Evolutionary conservation across 352 stramenopile genomes (phyloP).

Genomic region (Phytophthora aleatoria): DNA sequence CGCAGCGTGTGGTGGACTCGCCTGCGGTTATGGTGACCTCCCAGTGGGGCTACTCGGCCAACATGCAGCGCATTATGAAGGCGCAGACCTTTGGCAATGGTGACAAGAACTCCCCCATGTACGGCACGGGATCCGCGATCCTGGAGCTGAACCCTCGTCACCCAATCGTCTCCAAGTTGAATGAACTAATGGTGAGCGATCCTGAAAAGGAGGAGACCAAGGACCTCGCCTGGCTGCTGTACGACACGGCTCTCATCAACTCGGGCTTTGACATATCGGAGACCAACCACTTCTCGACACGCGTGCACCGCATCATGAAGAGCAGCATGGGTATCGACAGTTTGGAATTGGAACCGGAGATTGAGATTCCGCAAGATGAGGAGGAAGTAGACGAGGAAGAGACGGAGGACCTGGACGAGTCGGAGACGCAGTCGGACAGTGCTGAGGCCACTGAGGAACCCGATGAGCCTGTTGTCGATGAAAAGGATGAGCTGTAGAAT

Average conservation of each 20-base stretch:
- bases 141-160: slow-evolving; percentile 99
- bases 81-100: slow-evolving; percentile 96
- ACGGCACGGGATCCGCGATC: slow-evolving; percentile 85
- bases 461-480: slow-evolving; percentile 30
- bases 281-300: slow-evolving; percentile 90
- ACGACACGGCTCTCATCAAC: slow-evolving; percentile 97
- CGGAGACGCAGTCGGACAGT: slow-evolving; percentile 58
- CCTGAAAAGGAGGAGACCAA: slow-evolving; percentile 86
- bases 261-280: slow-evolving; percentile 97
- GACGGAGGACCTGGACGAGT: slow-evolving; percentile 37
- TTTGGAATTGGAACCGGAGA: slow-evolving; percentile 93
- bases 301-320: slow-evolving; percentile 96
- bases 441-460: slow-evolving; percentile 30
- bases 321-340: slow-evolving; percentile 90
- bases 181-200: slow-evolving; percentile 66
- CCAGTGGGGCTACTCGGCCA: slow-evolving; percentile 97
- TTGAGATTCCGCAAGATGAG: slow-evolving; percentile 90
- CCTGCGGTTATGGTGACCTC: slow-evolving; percentile 97
- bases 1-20: slow-evolving; percentile 92
- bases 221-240: slow-evolving; percentile 97
- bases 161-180: slow-evolving; percentile 97
- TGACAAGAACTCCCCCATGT: slow-evolving; percentile 41
- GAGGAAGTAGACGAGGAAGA: slow-evolving; percentile 54
- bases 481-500: slow-evolving; percentile 79
- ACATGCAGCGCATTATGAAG: slow-evolving; percentile 99